Conservation (phyloP, 768 basidiomycete genomes). For the Mycena polygramma region DNA sequence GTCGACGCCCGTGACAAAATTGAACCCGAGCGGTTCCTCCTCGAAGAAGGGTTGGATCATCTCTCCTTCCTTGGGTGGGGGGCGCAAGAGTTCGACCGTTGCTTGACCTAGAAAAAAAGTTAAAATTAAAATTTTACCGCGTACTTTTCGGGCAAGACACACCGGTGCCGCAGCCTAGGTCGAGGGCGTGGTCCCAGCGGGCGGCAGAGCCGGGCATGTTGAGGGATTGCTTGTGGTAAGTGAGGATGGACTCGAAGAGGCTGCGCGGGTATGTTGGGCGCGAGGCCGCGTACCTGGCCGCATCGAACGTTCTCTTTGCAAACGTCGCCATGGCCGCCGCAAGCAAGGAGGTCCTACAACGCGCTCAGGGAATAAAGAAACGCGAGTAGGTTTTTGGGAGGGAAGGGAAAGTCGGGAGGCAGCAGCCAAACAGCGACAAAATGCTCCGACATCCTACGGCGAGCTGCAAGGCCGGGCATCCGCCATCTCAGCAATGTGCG, state of each 20-base stretch:
- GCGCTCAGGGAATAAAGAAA: neutral
- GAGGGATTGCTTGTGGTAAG: constrained; percentile 60
- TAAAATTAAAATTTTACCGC: no score
- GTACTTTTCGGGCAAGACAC: constrained; percentile 10
- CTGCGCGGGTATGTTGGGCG: constrained; percentile 81
- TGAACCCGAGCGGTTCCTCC: constrained; percentile 67
- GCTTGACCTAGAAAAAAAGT: constrained; percentile 27
- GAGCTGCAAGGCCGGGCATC: no score
- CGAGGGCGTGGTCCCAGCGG: constrained; percentile 72
- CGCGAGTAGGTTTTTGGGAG: neutral
- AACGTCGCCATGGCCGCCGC: constrained; percentile 77
- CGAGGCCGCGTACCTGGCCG: constrained; percentile 72
- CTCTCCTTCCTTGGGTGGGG: neutral
- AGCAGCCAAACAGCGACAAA: neutral
- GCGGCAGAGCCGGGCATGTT: constrained; percentile 28
- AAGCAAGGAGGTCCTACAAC: neutral
- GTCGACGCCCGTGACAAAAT: constrained; percentile 77
- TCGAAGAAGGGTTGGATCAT: constrained; percentile 52
- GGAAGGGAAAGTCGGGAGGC: neutral
- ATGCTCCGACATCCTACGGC: neutral
- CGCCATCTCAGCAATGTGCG: no score
- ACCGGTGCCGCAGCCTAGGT: constrained; percentile 92
- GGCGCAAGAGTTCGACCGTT: constrained; percentile 25
- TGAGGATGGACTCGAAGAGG: constrained; percentile 73
- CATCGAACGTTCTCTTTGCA: constrained; percentile 77